Evolutionary conservation across 345 rosid species (phyloP), one percentile per base, ranked within the genome.

Genomic region (Bruguiera sexangula): DNA sequence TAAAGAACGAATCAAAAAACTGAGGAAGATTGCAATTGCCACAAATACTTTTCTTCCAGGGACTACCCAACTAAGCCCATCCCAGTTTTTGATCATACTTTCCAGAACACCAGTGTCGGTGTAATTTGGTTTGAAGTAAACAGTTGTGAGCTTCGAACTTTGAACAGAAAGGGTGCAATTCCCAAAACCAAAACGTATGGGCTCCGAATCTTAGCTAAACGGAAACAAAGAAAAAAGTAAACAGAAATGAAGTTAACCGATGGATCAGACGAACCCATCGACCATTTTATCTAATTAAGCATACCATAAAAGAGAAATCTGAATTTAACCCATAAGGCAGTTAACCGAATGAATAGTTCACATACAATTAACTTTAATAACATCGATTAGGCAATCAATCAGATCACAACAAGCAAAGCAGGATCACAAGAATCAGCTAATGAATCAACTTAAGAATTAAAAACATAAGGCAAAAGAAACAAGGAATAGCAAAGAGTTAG

Each of bases 351-450:
- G 30, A 52, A 5, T 8, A 55, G 34, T 36, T 31, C 60, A 21
- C 19, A 52, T 39, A 20, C 31, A 32, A 31, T n/a, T 27, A 27
- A 31, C 54, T 11, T 32, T 37, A 43, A 36, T 37, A 36, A 56
- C 36, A 58, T 4, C 20, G 32, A 69, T 60, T 21, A 18, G 8
- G 29, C 8, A 60, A 59, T n/a, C 16, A 27, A 65, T 66, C 72
- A 62, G 69, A 65, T 50, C 69, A 30, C 16, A 73, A 37, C 39
- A 11, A 22, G 16, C 18, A 5, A 24, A 24, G 16, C 16, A 9
- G 60, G 30, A 24, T 56, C 60, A 56, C 9, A 56, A 24, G 16
- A 11, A 69, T 48, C 62, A 36, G 70, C 53, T 8, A 53, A 56
- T 22, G 6, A 22, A 55, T 16, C 15, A 43, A 43, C 50, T 13